Percentiles rank a stretch among this genome's conserved stretches.
Evolutionary conservation across 331 rosid species (phyloP).

Genomic region (Prunus yedoensis): DNA sequence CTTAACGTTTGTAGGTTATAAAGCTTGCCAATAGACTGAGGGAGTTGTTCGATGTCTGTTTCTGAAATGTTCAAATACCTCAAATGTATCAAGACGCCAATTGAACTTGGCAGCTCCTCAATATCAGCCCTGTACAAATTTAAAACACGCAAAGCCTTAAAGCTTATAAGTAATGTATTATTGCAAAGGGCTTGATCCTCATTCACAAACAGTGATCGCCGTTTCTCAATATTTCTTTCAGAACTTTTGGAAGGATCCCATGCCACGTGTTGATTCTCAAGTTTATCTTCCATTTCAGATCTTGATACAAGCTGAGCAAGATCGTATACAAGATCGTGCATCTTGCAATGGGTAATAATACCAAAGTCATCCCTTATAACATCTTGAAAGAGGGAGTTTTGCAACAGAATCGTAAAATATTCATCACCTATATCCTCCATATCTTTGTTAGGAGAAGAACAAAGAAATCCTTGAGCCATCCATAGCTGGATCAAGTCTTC

Average conservation of each 20-base stretch:
- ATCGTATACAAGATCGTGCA: not conserved
- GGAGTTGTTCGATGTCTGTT: no score
- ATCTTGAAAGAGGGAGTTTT: not conserved
- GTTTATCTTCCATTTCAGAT: not conserved
- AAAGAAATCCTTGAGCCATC: not conserved
- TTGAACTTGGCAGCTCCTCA: no score
- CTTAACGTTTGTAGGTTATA: no score
- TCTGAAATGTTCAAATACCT: no score
- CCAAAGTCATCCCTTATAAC: not conserved
- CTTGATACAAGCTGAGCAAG: not conserved
- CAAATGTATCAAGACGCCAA: no score
- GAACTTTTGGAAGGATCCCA: not conserved
- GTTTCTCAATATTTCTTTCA: not conserved
- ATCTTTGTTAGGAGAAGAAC: not conserved
- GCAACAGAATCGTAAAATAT: not conserved
- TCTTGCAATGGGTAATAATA: not conserved
- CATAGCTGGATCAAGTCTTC: not conserved
- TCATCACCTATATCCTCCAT: not conserved
- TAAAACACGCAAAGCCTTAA: no score
- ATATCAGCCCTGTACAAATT: no score
- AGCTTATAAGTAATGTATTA: not conserved
- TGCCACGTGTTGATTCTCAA: no score
- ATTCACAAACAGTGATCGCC: not conserved
- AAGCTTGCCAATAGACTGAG: no score
- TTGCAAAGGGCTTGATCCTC: not conserved